Conservation (phyloP, 1,284 basidiomycete species). For the Leccinum subrobustum region DNA sequence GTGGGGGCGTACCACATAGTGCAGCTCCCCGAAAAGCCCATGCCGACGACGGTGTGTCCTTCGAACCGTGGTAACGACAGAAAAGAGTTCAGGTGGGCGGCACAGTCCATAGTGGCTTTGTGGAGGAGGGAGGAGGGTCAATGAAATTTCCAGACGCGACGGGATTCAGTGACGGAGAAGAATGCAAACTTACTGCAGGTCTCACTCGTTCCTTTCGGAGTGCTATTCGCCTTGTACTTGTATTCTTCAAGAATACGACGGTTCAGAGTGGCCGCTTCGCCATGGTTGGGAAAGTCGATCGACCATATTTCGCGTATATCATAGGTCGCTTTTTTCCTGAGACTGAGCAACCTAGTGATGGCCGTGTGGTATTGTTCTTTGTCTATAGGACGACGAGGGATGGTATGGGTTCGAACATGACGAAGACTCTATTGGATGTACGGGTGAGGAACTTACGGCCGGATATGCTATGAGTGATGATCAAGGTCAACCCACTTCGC, state of each 20-base stretch:
- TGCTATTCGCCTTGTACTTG: slow-evolving; percentile 28
- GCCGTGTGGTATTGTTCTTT: slow-evolving; percentile 54
- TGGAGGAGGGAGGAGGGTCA: neutral
- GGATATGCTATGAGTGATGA: slow-evolving; percentile 29
- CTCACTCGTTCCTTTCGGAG: slow-evolving; percentile 4
- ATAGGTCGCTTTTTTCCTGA: slow-evolving; percentile 25
- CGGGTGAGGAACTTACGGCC: slow-evolving; percentile 21
- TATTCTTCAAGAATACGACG: slow-evolving; percentile 35
- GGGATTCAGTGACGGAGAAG: neutral
- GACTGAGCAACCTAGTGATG: slow-evolving; percentile 40
- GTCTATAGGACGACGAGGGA: slow-evolving; percentile 31
- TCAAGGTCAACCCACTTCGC: slow-evolving; percentile 23
- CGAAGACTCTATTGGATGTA: neutral
- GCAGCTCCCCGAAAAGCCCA: slow-evolving; percentile 32
- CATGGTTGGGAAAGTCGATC: slow-evolving; percentile 53
- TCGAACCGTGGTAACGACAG: slow-evolving; percentile 23
- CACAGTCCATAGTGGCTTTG: slow-evolving; percentile 24
- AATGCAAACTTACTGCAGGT: slow-evolving; percentile 23
- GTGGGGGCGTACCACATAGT: slow-evolving; percentile 24
- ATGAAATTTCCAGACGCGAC: neutral
- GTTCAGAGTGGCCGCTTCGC: slow-evolving; percentile 50
- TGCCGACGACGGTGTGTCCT: slow-evolving; percentile 24
- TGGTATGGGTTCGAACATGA: neutral
- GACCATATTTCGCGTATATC: slow-evolving; percentile 51
- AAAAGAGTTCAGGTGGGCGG: slow-evolving; percentile 26